Evolutionary conservation across 1,284 basidiomycete genomes (phyloP), one percentile per base, ranked within the genome.

Genomic region (Trichosporon faecale): DNA sequence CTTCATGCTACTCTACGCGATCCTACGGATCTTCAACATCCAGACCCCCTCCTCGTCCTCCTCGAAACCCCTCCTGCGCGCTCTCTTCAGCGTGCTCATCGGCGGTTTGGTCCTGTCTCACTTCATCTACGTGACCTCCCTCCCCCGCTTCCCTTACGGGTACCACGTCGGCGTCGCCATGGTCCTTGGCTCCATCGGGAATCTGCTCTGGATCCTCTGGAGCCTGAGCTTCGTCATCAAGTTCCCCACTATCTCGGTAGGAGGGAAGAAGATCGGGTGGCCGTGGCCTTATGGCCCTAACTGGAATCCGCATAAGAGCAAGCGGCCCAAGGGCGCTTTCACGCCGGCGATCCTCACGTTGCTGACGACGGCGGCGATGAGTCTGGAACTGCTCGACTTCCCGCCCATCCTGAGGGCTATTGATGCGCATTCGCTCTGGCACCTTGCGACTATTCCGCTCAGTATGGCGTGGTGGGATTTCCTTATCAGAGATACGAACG

Each of bases 341-440:
- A 68, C 64, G 88, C 80, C 67, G 81, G 79, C 74, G 86, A 44
- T 89, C 1, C 88, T 94, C 70, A 90, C 91, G 2, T 77, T 88
- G 1, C 82, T 92, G 44, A 95, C 91, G 1, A 92, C 90, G 1
- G 85, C 87, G 0, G 91, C 94, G 9, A 94, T 91, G 18, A 85
- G 86, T 0, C 86, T 99, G 29, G 97, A 99, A 80, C 80, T 99
- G 1, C 89, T 98, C 74, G 97, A 99, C 78, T 99, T 99, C 76
- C 89, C 94, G 1, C 93, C 97, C 0, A 85, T 89, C 83, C 77
- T 81, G 29, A 84, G 94, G 55, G 80, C 89, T 3, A 84, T 98
- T n/a, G 97, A 99, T 78, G 94, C 96, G 0, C 97, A 99, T 82
- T 87, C 94, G 3, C 84, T 98, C 12, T 99, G 97, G 97, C 97